Base-by-base conservation (phyloP, 805 yeast genomes). In the Wickerhamiella occidentalis region DNA sequence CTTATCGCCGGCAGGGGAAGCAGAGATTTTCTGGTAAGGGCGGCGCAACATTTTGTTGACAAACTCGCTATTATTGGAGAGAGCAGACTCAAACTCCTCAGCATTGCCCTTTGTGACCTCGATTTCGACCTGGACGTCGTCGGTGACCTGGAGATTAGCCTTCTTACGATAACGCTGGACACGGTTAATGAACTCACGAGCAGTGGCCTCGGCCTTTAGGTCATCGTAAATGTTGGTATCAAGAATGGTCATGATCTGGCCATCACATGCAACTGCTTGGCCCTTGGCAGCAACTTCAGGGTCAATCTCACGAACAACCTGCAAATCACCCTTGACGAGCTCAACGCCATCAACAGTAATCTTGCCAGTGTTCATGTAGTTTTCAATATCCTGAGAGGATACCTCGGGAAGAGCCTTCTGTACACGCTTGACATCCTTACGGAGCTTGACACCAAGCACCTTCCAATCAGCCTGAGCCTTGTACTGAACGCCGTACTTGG, bases 401-500 rank as follows among this genome's bases (percentile, higher is more conserved):
- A 92, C 76, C 8, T 62, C 63, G 55, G 96, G 97, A 58, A 92
- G 75, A 15, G 94, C 97, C 62, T 81, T 94, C 75, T 90, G 94
- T 53, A 92, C 98, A 66, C 78, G 81, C 71, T 84, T 86, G 54
- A 85, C 94, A 60, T 88, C 97, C 64, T 81, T 80, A 79, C 87
- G 90, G 68, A 92, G 77, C 70, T 92, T 92, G 76, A 90, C 92
- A 71, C 99, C 99, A 58, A 92, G 76, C 18, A 87, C 85, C 51
- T 97, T 95, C 98, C 99, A 92, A 72, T 92, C 99, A 45, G 98
- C 98, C 66, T 85, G 94, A 40, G 90, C 96, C 55, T 76, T 78
- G 73, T 88, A 90, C 64, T 82, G 84, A 54, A 92, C 97, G 60
- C 88, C 92, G 64, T 88, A 90, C 63, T 82, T 80, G 58, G 74